These are phyloP conservation scores for Cladorrhinum samala DNA, from an alignment of 495 filamentous ascomycete species.

Conservation along the genomic window DNA sequence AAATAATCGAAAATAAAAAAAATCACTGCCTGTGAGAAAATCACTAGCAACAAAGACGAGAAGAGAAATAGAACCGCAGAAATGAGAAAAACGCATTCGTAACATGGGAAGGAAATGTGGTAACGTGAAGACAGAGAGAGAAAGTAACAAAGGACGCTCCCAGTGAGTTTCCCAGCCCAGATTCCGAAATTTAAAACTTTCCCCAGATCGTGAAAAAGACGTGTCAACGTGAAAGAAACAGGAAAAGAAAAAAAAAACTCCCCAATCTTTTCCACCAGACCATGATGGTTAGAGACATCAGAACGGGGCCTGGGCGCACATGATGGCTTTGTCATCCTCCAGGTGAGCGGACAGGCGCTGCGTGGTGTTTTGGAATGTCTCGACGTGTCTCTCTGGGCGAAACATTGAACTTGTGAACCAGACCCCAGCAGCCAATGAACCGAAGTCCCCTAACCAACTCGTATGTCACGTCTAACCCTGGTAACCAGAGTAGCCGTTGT, in stretches of 20 bases:
- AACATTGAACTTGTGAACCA: too few relatives aligned
- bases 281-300: too few relatives aligned
- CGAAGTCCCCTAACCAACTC: too few relatives aligned
- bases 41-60: slow-evolving; percentile 19
- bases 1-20: slow-evolving; percentile 6
- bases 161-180: slow-evolving; percentile 14
- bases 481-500: slow-evolving; percentile 55
- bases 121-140: slow-evolving; percentile 18
- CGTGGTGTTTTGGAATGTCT: too few relatives aligned
- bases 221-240: slow-evolving; percentile 5
- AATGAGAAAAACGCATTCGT: slow-evolving; percentile 6
- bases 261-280: not conserved
- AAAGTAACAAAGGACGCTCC: slow-evolving; percentile 17
- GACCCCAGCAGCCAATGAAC: too few relatives aligned
- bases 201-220: slow-evolving; percentile 15
- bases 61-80: slow-evolving; percentile 4
- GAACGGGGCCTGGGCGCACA: too few relatives aligned
- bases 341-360: too few relatives aligned
- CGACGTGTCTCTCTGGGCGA: too few relatives aligned
- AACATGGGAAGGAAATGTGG: slow-evolving; percentile 14
- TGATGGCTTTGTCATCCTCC: too few relatives aligned
- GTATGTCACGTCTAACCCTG: too few relatives aligned
- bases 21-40: slow-evolving; percentile 17
- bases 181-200: slow-evolving; percentile 19
- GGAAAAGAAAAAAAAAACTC: slow-evolving; percentile 8